These are phyloP conservation scores for Diplodia sapinea DNA, from an alignment of 2,329 filamentous ascomycete species.

Conservation along the genomic window DNA sequence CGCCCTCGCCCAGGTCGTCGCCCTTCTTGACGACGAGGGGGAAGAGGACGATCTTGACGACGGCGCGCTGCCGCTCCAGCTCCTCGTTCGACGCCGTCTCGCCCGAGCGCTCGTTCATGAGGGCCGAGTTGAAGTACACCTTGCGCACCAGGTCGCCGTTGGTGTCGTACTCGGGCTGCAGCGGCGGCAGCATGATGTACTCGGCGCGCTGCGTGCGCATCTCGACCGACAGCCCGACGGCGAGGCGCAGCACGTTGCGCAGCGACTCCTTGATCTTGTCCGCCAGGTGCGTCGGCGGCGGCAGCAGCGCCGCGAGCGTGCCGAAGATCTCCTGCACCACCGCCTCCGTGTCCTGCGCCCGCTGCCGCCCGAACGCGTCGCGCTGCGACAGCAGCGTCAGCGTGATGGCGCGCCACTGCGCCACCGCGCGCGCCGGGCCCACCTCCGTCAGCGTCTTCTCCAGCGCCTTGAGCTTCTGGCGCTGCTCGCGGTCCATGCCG, in stretches of 20 bases:
- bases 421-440: slow-evolving; percentile 81
- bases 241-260: slow-evolving; percentile 83
- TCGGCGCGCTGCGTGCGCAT: slow-evolving; percentile 97
- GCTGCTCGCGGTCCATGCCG: slow-evolving; percentile 96
- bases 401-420: slow-evolving; percentile 95
- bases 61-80: slow-evolving; percentile 74
- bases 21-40: slow-evolving; percentile 96
- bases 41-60: slow-evolving; percentile 92
- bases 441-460: slow-evolving; percentile 86
- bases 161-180: slow-evolving; percentile 92
- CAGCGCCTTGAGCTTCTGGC: slow-evolving; percentile 94
- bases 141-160: slow-evolving; percentile 88
- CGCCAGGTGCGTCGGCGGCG: slow-evolving; percentile 82
- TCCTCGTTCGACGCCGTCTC: slow-evolving; percentile 75
- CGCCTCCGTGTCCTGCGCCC: slow-evolving; percentile 88
- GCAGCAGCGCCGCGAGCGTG: slow-evolving; percentile 81
- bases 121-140: slow-evolving; percentile 86
- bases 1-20: slow-evolving; percentile 82
- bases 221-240: slow-evolving; percentile 89
- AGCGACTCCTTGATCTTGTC: slow-evolving; percentile 82
- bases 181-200: slow-evolving; percentile 96
- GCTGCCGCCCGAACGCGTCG: slow-evolving; percentile 78
- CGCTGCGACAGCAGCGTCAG: slow-evolving; percentile 85
- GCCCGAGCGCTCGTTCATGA: slow-evolving; percentile 92
- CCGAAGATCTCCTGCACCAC: slow-evolving; percentile 91